phyloP scores from a whole-genome alignment of 202 grass and related monocot genomes.

The Digitaria exilis region DNA sequence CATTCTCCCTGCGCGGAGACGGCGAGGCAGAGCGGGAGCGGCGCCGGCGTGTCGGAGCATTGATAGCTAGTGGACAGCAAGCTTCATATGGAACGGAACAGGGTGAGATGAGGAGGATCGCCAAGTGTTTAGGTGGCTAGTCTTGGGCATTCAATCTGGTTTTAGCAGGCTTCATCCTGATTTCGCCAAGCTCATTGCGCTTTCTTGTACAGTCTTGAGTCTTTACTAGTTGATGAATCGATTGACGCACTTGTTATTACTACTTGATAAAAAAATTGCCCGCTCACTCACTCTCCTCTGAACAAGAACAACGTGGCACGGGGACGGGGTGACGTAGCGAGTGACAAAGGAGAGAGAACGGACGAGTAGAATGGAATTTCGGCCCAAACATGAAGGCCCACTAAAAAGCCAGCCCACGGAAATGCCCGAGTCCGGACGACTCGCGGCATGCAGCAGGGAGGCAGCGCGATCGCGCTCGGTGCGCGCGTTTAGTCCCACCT shows the following conservation, averaged over 20 bases:
- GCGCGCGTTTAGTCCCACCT: constrained; percentile 18
- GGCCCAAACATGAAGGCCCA: not conserved
- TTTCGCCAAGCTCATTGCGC: not conserved
- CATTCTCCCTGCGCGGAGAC: not conserved
- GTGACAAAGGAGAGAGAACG: no score
- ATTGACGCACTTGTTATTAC: not conserved
- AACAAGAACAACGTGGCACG: no score
- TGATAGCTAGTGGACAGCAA: not conserved
- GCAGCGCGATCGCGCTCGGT: not conserved
- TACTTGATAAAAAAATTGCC: not conserved
- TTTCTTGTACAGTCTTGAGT: not conserved
- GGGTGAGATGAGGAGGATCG: not conserved
- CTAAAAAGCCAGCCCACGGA: not conserved
- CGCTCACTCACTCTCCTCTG: no score
- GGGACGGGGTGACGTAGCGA: no score
- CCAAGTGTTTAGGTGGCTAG: constrained; percentile 2
- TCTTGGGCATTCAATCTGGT: not conserved
- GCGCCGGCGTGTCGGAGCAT: constrained; percentile 10
- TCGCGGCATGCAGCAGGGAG: not conserved
- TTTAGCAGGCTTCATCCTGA: not conserved
- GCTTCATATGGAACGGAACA: not conserved
- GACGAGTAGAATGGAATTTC: no score
- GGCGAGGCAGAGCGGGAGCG: constrained; percentile 5
- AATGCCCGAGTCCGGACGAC: no score
- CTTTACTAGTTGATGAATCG: not conserved